phyloP scores from a whole-genome alignment of 306 rosid species.

The Gastrolobium bilobum region DNA sequence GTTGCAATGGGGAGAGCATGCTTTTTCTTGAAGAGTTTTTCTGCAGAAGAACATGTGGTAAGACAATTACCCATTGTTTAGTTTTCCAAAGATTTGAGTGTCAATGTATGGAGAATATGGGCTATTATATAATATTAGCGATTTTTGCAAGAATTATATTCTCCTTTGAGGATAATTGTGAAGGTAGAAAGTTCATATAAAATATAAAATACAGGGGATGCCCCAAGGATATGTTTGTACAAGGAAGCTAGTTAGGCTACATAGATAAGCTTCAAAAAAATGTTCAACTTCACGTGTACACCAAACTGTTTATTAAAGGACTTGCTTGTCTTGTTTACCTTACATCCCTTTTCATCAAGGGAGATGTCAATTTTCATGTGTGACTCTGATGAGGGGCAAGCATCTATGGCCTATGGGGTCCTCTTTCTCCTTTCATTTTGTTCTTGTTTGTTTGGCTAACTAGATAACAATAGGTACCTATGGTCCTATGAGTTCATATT shows the following conservation, averaged over 20 bases:
- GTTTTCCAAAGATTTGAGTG: neutral
- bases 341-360: too few species aligned
- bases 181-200: too few species aligned
- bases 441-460: neutral
- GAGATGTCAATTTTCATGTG: too few species aligned
- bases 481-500: neutral
- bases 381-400: too few species aligned
- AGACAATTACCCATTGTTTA: slow-evolving; percentile 60
- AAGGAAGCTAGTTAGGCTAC: neutral
- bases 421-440: neutral
- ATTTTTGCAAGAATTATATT: slow-evolving; percentile 50
- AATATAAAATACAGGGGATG: too few species aligned
- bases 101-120: neutral
- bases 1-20: slow-evolving; percentile 59
- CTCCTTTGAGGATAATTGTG: neutral
- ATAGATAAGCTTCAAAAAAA: slow-evolving; percentile 40
- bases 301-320: slow-evolving; percentile 30
- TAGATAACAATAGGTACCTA: neutral
- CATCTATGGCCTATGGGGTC: neutral
- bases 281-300: slow-evolving; percentile 55
- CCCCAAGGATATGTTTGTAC: too few species aligned
- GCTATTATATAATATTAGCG: slow-evolving; percentile 3
- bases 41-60: slow-evolving; percentile 23
- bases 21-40: slow-evolving; percentile 46
- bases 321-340: slow-evolving; percentile 45